These are phyloP conservation scores for Solanum arcanum DNA, from an alignment of 257 asterid species.

Conservation along the genomic window DNA sequence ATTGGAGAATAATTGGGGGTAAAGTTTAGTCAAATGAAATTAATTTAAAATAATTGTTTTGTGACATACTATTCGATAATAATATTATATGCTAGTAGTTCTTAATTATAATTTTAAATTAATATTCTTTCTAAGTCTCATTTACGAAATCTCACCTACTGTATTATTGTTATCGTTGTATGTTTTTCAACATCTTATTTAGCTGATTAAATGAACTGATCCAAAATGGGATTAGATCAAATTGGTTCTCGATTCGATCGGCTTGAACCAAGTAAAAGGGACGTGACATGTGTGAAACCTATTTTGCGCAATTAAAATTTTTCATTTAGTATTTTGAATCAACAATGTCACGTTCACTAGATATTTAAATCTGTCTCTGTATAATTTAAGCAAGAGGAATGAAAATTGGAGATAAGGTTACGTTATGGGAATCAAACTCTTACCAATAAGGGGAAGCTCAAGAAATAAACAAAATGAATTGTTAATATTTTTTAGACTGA, in stretches of 20 bases:
- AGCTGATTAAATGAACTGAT: too few relatives aligned
- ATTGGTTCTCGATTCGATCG: background rate
- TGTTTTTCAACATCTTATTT: background rate
- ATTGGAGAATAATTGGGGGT: background rate
- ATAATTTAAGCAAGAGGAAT: background rate
- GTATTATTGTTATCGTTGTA: too few relatives aligned
- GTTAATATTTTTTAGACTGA: too few relatives aligned
- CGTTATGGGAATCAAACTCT: background rate
- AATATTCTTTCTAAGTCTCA: too few relatives aligned
- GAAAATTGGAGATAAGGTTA: background rate
- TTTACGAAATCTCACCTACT: too few relatives aligned
- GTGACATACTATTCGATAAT: background rate
- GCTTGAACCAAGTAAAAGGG: background rate
- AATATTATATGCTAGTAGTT: background rate
- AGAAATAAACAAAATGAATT: background rate
- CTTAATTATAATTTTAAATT: too few relatives aligned
- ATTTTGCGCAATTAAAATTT: background rate
- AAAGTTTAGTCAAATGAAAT: background rate
- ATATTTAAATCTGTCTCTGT: too few relatives aligned
- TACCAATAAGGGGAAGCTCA: background rate
- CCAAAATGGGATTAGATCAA: background rate
- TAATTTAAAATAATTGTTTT: background rate
- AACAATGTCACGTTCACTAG: background rate
- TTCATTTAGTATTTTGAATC: background rate
- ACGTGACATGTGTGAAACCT: background rate